A percentile compares a stretch with the other conserved stretches of the same genome.
phyloP scores from a whole-genome alignment of 805 yeast species.

The Candida saitoana region DNA sequence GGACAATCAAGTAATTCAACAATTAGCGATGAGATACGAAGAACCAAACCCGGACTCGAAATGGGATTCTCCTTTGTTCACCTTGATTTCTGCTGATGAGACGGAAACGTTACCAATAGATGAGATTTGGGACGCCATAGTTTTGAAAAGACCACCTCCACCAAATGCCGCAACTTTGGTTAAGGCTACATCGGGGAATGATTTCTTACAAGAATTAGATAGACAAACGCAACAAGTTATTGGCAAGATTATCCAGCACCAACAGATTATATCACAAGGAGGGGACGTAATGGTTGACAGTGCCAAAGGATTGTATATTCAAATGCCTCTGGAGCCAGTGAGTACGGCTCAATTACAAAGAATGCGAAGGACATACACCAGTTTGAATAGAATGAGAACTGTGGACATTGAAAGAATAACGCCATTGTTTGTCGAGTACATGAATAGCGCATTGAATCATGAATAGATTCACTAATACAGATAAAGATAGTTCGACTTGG shows the following conservation, averaged over 20 bases:
- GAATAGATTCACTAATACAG: slow-evolving; percentile 18
- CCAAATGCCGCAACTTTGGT: slow-evolving; percentile 84
- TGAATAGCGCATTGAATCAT: slow-evolving; percentile 55
- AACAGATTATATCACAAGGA: slow-evolving; percentile 48
- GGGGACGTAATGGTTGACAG: slow-evolving; percentile 47
- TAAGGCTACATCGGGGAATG: slow-evolving; percentile 72
- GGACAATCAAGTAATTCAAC: slow-evolving; percentile 62
- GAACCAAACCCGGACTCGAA: slow-evolving; percentile 83
- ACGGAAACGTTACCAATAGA: slow-evolving; percentile 57
- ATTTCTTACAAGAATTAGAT: slow-evolving; percentile 77
- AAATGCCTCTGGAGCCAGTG: slow-evolving; percentile 59
- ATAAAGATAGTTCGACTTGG: too few species aligned
- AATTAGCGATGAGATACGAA: slow-evolving; percentile 79
- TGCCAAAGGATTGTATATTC: slow-evolving; percentile 44
- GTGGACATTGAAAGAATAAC: slow-evolving; percentile 66
- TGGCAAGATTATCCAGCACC: slow-evolving; percentile 57
- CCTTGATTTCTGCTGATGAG: slow-evolving; percentile 49
- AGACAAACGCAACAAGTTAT: slow-evolving; percentile 63
- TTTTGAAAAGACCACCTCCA: slow-evolving; percentile 56
- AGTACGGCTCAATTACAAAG: slow-evolving; percentile 79
- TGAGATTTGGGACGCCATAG: slow-evolving; percentile 62
- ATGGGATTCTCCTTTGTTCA: slow-evolving; percentile 93
- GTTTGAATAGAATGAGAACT: slow-evolving; percentile 73
- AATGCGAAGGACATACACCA: slow-evolving; percentile 76
- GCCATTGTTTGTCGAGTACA: slow-evolving; percentile 72